Percentiles rank a stretch among this genome's conserved stretches.
Evolutionary conservation across 2,329 filamentous ascomycete genomes (phyloP).

Genomic region (Diaporthe velutina): DNA sequence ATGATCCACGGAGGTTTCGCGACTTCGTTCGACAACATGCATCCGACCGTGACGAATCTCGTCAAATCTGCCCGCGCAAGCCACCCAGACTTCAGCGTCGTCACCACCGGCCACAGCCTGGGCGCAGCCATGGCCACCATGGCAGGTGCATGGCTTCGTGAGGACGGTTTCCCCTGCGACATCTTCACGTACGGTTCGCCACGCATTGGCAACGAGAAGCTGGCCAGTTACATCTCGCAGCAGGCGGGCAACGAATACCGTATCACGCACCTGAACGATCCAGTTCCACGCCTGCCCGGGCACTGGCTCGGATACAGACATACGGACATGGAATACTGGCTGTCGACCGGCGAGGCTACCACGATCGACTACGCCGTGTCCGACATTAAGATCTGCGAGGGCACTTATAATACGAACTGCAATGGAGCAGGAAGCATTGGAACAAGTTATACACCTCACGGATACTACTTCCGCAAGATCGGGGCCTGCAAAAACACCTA

Average conservation of each 20-base stretch:
- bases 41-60: conserved; percentile 39
- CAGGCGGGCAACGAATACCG: conserved; percentile 37
- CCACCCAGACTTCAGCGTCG: conserved; percentile 43
- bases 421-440: conserved; percentile 61
- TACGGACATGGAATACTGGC: conserved; percentile 36
- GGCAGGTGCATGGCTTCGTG: conserved; percentile 40
- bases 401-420: conserved; percentile 60
- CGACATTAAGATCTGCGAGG: conserved; percentile 62
- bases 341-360: conserved; percentile 21
- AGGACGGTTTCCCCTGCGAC: conserved; percentile 42
- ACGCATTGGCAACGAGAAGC: conserved; percentile 45
- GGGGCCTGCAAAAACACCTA: conserved; percentile 31
- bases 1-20: conserved; percentile 46
- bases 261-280: conserved; percentile 39
- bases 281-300: conserved; percentile 38
- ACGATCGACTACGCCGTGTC: conserved; percentile 46
- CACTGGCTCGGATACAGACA: conserved; percentile 34
- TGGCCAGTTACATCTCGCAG: conserved; percentile 46
- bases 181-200: conserved; percentile 49
- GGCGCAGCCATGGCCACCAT: conserved; percentile 48
- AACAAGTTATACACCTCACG: conserved; percentile 60
- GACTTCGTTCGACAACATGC: conserved; percentile 40
- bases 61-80: conserved; percentile 38
- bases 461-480: conserved; percentile 61
- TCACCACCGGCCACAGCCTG: conserved; percentile 48